phyloP scores from a whole-genome alignment of 1,284 basidiomycete genomes.

The Pterula multifida region DNA sequence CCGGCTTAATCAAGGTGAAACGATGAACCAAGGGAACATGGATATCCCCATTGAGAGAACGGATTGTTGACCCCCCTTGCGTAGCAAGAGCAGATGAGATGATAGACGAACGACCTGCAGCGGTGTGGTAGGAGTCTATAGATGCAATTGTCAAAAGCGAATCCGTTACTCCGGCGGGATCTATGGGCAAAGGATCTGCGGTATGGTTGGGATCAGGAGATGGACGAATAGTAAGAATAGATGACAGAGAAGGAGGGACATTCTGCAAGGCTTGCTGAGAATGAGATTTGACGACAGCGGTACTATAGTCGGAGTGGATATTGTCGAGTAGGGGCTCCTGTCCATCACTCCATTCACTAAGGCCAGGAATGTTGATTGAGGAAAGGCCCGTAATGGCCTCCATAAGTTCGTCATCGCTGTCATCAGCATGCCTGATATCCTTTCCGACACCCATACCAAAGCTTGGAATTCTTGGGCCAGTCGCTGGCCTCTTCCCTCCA shows the following conservation, averaged over 20 bases:
- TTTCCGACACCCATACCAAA: conserved; percentile 68
- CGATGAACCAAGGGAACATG: conserved; percentile 56
- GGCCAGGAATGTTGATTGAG: conserved; percentile 28
- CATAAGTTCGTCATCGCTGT: conserved; percentile 56
- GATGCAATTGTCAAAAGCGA: conserved; percentile 54
- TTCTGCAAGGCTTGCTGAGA: conserved; percentile 20
- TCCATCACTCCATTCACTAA: conserved; percentile 37
- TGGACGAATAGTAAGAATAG: conserved; percentile 60
- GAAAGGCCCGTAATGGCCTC: conserved; percentile 51
- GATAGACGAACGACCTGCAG: conserved; percentile 31
- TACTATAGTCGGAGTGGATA: conserved; percentile 49
- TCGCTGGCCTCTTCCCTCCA: conserved; percentile 41
- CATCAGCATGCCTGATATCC: conserved; percentile 29
- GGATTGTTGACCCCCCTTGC: conserved; percentile 58
- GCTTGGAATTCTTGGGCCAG: conserved; percentile 70
- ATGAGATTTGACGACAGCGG: conserved; percentile 46
- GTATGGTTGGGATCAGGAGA: conserved; percentile 17
- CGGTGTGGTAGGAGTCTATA: conserved; percentile 59
- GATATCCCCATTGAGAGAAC: conserved; percentile 27
- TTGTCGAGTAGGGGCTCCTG: conserved; percentile 44
- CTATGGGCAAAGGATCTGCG: conserved; percentile 13
- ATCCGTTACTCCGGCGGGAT: conserved; percentile 22
- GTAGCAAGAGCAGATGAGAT: conserved; percentile 55
- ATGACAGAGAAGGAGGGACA: conserved; percentile 50
- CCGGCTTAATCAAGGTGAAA: conserved; percentile 76